Percentiles rank a stretch among this genome's conserved stretches.
Conservation (phyloP, 768 basidiomycete species). For the Tylopilus sp. region DNA sequence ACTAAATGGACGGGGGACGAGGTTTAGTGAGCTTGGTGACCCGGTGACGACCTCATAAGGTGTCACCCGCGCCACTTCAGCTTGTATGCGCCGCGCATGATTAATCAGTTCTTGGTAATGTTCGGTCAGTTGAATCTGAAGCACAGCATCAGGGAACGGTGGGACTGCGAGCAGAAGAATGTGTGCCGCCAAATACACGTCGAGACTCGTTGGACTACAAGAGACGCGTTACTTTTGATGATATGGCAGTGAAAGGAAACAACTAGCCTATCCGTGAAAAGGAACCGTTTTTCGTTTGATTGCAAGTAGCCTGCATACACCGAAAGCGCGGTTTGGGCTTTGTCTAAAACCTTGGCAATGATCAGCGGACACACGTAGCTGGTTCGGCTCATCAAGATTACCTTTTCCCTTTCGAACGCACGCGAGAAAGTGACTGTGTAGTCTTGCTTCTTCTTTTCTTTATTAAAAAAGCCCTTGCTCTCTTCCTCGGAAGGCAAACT, state of each 20-base stretch:
- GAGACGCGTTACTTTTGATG: neutral
- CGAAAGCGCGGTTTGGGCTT: conserved; percentile 53
- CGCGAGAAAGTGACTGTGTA: conserved; percentile 42
- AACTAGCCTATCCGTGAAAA: conserved; percentile 48
- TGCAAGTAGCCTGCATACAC: conserved; percentile 54
- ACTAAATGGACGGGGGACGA: conserved; percentile 35
- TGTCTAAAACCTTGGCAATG: conserved; percentile 51
- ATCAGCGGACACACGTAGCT: conserved; percentile 4
- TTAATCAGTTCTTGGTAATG: conserved; percentile 55
- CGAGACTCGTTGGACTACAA: conserved; percentile 57
- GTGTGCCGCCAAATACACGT: conserved; percentile 66
- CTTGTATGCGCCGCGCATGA: conserved; percentile 53
- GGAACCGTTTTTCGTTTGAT: conserved; percentile 40
- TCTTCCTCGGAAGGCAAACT: conserved; percentile 36
- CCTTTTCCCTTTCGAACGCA: conserved; percentile 66
- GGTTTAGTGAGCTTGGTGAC: conserved; percentile 27
- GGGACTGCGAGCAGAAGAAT: conserved; percentile 56
- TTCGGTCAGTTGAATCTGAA: conserved; percentile 51
- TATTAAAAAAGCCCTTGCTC: conserved; percentile 13
- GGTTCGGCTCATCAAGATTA: neutral
- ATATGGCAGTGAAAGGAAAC: neutral
- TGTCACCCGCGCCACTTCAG: conserved; percentile 29
- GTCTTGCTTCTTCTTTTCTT: conserved; percentile 25
- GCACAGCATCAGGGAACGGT: conserved; percentile 57
- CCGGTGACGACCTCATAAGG: conserved; percentile 17